These are phyloP conservation scores for Papiliotrema laurentii DNA, from an alignment of 1,284 basidiomycete species.

Conservation along the genomic window DNA sequence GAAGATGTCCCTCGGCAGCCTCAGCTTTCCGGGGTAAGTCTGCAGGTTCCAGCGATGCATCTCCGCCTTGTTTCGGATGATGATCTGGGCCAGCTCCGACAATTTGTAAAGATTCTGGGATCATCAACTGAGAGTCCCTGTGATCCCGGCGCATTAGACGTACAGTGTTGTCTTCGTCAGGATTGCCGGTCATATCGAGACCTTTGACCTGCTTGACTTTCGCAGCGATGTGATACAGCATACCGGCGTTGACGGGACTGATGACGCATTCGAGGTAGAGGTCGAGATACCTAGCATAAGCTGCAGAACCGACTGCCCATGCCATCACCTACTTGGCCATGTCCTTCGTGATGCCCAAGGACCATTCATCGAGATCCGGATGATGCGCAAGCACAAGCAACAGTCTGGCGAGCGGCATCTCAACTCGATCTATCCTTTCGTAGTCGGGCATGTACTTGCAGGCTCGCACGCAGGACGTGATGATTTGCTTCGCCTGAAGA, in stretches of 20 bases:
- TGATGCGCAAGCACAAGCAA: conserved; percentile 88
- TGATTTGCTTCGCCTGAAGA: conserved; percentile 20
- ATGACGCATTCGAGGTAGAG: conserved; percentile 79
- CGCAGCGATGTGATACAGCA: conserved; percentile 76
- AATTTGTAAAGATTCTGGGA: conserved; percentile 79
- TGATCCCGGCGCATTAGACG: not conserved
- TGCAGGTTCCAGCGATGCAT: conserved; percentile 69
- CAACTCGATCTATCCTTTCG: conserved; percentile 64
- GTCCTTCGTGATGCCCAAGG: conserved; percentile 59
- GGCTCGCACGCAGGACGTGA: conserved; percentile 10
- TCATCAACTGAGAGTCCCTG: not conserved
- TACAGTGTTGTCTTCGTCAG: conserved; percentile 11
- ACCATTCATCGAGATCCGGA: conserved; percentile 60
- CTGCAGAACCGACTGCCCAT: too few relatives aligned
- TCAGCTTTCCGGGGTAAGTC: conserved; percentile 74
- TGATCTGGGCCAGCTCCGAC: conserved; percentile 80
- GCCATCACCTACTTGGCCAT: conserved; percentile 62
- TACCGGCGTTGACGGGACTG: conserved; percentile 69
- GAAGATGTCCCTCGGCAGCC: conserved; percentile 78
- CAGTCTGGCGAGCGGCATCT: conserved; percentile 77
- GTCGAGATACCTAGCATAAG: conserved; percentile 68
- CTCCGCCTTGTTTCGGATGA: conserved; percentile 69
- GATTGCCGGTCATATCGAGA: conserved; percentile 6
- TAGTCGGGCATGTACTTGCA: conserved; percentile 17
- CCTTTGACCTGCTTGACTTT: conserved; percentile 59